phyloP scores from a whole-genome alignment of 441 rosid species.

The Populus hybrid region DNA sequence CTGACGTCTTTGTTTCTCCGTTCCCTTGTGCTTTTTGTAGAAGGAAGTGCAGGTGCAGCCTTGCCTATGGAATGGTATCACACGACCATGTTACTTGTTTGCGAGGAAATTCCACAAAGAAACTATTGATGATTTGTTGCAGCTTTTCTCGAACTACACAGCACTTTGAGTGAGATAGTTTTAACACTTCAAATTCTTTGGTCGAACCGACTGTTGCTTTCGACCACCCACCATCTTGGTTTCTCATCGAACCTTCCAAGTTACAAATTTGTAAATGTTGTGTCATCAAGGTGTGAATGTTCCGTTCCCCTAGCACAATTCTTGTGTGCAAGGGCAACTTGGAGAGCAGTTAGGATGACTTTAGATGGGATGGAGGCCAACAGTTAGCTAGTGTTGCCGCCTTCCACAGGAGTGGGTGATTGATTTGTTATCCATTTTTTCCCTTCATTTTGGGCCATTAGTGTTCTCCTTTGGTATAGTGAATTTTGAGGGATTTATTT shows the following conservation, averaged over 20 bases:
- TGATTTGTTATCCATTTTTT: conserved; percentile 29
- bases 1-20: background rate
- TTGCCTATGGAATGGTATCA: conserved; percentile 87
- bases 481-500: conserved; percentile 32
- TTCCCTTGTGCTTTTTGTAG: conserved; percentile 26
- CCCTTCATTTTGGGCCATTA: conserved; percentile 24
- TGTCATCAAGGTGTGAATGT: conserved; percentile 15
- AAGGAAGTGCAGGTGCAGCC: conserved; percentile 55
- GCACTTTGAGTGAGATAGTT: conserved; percentile 45
- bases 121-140: conserved; percentile 60
- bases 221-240: conserved; percentile 30
- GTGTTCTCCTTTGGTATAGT: conserved; percentile 20
- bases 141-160: conserved; percentile 73
- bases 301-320: conserved; percentile 13
- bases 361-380: conserved; percentile 27
- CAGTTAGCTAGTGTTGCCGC: conserved; percentile 20
- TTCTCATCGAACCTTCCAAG: conserved; percentile 25
- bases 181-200: conserved; percentile 57
- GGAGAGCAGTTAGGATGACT: conserved; percentile 26
- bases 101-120: conserved; percentile 86
- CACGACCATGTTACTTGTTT: conserved; percentile 83
- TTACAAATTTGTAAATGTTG: conserved; percentile 36
- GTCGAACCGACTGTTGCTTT: conserved; percentile 29
- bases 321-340: conserved; percentile 25
- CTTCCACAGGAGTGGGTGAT: conserved; percentile 30